Conservation (phyloP, 2,329 filamentous ascomycete species). For the Zymoseptoria pseudotritici region DNA sequence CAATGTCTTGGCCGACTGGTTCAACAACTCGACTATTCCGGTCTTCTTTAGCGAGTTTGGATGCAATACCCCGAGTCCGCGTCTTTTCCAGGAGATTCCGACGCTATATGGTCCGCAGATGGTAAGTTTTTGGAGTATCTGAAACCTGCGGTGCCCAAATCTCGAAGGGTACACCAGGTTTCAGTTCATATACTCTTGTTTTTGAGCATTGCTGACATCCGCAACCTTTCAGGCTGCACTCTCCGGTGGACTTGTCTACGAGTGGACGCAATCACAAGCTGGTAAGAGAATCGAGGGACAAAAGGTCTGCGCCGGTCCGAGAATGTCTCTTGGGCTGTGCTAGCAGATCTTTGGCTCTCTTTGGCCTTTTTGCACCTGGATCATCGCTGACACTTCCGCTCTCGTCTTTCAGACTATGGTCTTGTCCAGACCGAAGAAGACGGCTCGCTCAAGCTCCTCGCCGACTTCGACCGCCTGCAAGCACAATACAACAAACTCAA, state of each 20-base stretch:
- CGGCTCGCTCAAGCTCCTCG: slow-evolving; percentile 35
- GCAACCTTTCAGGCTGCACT: slow-evolving; percentile 43
- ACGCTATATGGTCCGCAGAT: slow-evolving; percentile 66
- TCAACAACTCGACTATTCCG: slow-evolving; percentile 59
- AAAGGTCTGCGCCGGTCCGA: too few relatives aligned
- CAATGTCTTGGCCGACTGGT: slow-evolving; percentile 56
- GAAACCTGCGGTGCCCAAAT: too few relatives aligned
- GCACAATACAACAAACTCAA: slow-evolving; percentile 68
- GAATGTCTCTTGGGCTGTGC: too few relatives aligned
- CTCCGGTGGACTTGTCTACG: slow-evolving; percentile 73
- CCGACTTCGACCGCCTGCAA: slow-evolving; percentile 60
- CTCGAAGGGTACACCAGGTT: too few relatives aligned
- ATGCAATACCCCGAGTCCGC: slow-evolving; percentile 65
- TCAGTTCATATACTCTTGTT: too few relatives aligned
- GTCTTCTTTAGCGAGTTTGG: slow-evolving; percentile 80
- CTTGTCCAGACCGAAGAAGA: slow-evolving; percentile 41
- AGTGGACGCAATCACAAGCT: slow-evolving; percentile 66
- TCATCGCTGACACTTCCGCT: too few relatives aligned
- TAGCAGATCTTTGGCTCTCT: too few relatives aligned
- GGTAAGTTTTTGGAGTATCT: too few relatives aligned
- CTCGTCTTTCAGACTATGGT: slow-evolving; percentile 34
- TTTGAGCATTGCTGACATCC: too few relatives aligned
- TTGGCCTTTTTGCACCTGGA: too few relatives aligned
- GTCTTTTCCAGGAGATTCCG: slow-evolving; percentile 67
- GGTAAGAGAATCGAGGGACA: slow-evolving; percentile 1